phyloP scores from a whole-genome alignment of 2,329 filamentous ascomycete species.

The Aspergillus pseudotamarii region DNA sequence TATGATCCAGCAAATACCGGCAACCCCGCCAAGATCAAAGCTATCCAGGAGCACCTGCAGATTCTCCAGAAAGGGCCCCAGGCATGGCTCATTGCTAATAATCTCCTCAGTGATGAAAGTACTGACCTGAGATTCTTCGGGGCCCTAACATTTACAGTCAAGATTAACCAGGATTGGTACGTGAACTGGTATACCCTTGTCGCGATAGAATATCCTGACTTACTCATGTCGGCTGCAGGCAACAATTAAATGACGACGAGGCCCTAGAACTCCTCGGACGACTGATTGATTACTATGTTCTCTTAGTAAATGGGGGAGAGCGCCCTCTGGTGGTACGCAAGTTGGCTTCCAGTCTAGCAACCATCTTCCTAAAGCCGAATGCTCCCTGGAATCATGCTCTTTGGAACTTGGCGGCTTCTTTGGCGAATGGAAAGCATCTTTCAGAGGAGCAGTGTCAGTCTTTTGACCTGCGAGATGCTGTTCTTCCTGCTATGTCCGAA shows the following conservation, averaged over 20 bases:
- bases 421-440: constrained; percentile 42
- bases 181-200: constrained; percentile 22
- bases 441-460: constrained; percentile 35
- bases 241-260: constrained; percentile 38
- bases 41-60: constrained; percentile 75
- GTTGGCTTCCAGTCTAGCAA: constrained; percentile 46
- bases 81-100: constrained; percentile 84
- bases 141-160: constrained; percentile 88
- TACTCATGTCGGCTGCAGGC: constrained; percentile 28
- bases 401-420: constrained; percentile 40
- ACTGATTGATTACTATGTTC: constrained; percentile 47
- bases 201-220: neutral
- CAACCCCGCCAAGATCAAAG: constrained; percentile 45
- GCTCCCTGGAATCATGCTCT: constrained; percentile 43
- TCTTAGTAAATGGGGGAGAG: constrained; percentile 43
- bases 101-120: constrained; percentile 68
- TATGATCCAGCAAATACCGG: constrained; percentile 49
- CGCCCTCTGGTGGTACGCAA: constrained; percentile 49
- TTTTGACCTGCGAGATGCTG: constrained; percentile 31
- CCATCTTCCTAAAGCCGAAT: constrained; percentile 46
- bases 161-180: constrained; percentile 88
- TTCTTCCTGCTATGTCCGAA: constrained; percentile 42
- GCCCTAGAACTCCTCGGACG: constrained; percentile 41
- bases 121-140: constrained; percentile 88
- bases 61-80: constrained; percentile 75